Evolutionary conservation across 805 yeast species (phyloP), one percentile per base, ranked within the genome.

Genomic region (Schwanniomyces occidentalis): DNA sequence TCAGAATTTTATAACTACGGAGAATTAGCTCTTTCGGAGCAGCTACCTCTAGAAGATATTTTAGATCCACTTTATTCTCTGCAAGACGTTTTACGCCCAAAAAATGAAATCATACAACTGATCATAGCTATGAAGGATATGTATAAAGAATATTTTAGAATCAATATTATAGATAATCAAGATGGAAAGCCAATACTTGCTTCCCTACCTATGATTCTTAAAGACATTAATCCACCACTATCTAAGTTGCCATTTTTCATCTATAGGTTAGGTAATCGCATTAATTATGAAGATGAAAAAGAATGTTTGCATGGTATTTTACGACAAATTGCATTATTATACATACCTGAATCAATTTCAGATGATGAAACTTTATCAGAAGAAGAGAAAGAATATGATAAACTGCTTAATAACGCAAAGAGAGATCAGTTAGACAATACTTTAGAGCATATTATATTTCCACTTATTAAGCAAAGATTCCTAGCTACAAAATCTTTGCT

Each of bases 1-100:
- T 61, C 82, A 1, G 87, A 86, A 40, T 88, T 93, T 58, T 76
- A 83, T 27, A 90, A 89, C 51, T 91, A 78, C 60, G 98, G 99
- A 1, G 52, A 52, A 27, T 47, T 48, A 21, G 44, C 40, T 14
- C 38, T 66, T 5, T 41, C 49, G 6, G 45, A 44, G 27, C 58
- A 62, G 4, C 27, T 56, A 6, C 22, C 38, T 6, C 33, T 66
- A 15, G 36, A 48, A 8, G 62, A 65, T 1, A 45, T 78, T 4
- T 49, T 80, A 7, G 45, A 48, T 2, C 60, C 66, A 2, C 64
- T 74, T 2, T 60, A 63, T 40, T 5, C 22, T 10, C 8, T 21
- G 9, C 13, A 53, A 10, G 44, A 49, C 7, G 46, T 38, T 3
- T 27, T n/a, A 28, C 34, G 8, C 17, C 48, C 44, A 14, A 49